Evolutionary conservation across 2,329 filamentous ascomycete genomes (phyloP), one percentile per base, ranked within the genome.

Genomic region (Fusarium hainanense): DNA sequence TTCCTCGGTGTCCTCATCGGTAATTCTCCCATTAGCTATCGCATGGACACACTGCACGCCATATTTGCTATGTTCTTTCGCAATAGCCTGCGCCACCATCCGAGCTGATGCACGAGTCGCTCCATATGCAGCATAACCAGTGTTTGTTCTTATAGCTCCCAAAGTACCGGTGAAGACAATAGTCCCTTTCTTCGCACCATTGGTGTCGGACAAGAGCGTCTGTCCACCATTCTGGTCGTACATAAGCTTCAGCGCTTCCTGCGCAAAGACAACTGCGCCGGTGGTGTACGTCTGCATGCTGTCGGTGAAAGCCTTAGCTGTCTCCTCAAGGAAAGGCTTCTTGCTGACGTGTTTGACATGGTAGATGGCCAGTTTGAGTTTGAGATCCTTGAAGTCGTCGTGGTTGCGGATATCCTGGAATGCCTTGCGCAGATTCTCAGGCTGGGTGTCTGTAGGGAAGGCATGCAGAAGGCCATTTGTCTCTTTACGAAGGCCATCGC

Each of bases 11-110:
- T 85, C 77, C 54, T 83, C 83, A 72, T 88, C 86, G 30, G 77
- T 79, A 57, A 89, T 88, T 0, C 75, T 77, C 1, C 85, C 86
- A 71, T 89, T 89, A 1, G 84, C 85, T 63, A 89, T 86, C 4
- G 86, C 82, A 76, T 89, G 87, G n/a, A 85, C 85, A 6, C 88
- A 85, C 74, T 89, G 86, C 1, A 89, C 76, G 3, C 87, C 86
- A 63, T 83, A 84, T n/a, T 81, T 80, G 68, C 82, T 86, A 77
- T 88, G 85, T 75, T 89, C 87, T 40, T 85, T 82, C 1, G 85
- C 86, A 44, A 89, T 75, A 10, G 82, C 84, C 75, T 88, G 86
- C 1, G 85, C 85, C 14, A 89, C 76, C 76, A 88, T 87, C 40
- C 87, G 77, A 9, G 86, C 85, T 2, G 83, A 83, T 1, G 84